A percentile compares a stretch with the other conserved stretches of the same genome.
These are phyloP conservation scores for Pichia eremophila DNA, from an alignment of 805 yeast genomes.

Conservation along the genomic window DNA sequence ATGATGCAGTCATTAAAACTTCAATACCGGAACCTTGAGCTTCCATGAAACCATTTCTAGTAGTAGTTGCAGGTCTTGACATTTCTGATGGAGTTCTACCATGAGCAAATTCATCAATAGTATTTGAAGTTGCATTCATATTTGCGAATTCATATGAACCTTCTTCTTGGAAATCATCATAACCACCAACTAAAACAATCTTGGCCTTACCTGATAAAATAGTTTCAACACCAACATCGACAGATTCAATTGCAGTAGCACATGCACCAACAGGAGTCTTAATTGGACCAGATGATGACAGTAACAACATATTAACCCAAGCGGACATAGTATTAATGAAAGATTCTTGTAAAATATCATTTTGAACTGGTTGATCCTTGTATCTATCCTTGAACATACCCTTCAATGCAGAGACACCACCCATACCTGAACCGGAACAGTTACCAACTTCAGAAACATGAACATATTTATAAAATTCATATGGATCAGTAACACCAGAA, in stretches of 20 bases:
- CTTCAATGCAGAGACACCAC: conserved; percentile 94
- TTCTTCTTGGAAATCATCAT: conserved; percentile 99
- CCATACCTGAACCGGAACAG: conserved; percentile 99
- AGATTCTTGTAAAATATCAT: conserved; percentile 94
- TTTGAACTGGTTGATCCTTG: conserved; percentile 89
- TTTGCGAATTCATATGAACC: conserved; percentile 96
- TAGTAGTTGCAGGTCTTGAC: conserved; percentile 96
- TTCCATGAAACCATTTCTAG: conserved; percentile 98
- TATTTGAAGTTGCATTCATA: conserved; percentile 96
- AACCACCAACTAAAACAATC: conserved; percentile 96
- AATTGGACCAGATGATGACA: conserved; percentile 97
- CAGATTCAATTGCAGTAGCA: conserved; percentile 97
- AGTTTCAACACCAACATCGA: conserved; percentile 92
- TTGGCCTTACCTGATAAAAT: conserved; percentile 90
- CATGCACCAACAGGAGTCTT: conserved; percentile 99
- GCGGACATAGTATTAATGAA: conserved; percentile 99
- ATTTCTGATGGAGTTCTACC: conserved; percentile 98
- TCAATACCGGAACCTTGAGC: conserved; percentile 99
- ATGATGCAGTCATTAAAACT: conserved; percentile 87
- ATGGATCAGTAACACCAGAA: conserved; percentile 96
- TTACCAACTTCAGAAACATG: conserved; percentile 98
- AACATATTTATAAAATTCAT: conserved; percentile 95
- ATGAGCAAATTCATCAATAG: conserved; percentile 77
- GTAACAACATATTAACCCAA: conserved; percentile 97
- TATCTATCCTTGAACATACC: conserved; percentile 97